Evolutionary conservation across 2,329 filamentous ascomycete species (phyloP), one percentile per base, ranked within the genome.

Genomic region (Macrophomina phaseolina): DNA sequence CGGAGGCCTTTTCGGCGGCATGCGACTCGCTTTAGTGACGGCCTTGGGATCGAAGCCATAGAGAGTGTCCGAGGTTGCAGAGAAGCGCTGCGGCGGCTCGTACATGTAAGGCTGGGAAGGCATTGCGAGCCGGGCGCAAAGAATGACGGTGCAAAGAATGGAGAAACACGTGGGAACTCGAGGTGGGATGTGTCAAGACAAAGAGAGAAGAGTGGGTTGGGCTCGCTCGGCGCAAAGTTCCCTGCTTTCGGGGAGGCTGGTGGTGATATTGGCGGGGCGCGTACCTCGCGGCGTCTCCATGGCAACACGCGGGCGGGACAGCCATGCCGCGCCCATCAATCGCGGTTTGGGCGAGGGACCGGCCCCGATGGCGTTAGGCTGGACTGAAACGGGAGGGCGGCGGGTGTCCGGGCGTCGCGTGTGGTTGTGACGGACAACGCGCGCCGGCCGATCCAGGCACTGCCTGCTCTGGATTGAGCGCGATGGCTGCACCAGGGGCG

Each of bases 11-110:
- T 42, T 60, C 18, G 86, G 82, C 64, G 87, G 86, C 12, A 87
- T 86, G 83, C 87, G 91, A 80, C 91, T 94, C 69, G 92, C 91
- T 75, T 93, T 86, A 28, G 93, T 94, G 58, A 93, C 86, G 68
- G 91, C 91, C 78, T 94, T 96, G 58, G 94, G 94, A 73, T 97
- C 93, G 79, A 96, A 97, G n/a, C 81, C 74, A 73, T 81, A 77
- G 78, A 75, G 76, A 81, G 76, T 81, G 85, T 83, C 71, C 77
- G 80, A 61, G 76, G 79, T 85, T 71, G 85, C 84, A 56, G 83
- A 80, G 75, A 87, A 84, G 72, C 83, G 75, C 67, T 74, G 69
- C 32, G 74, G 68, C 69, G 85, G 73, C 80, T 89, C 86, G 80
- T 95, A 95, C 78, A 94, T 85, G 81, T 90, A 95, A 65, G 92